These are phyloP conservation scores for Aspergillus sp. DNA, from an alignment of 2,329 filamentous ascomycete genomes.

Conservation along the genomic window DNA sequence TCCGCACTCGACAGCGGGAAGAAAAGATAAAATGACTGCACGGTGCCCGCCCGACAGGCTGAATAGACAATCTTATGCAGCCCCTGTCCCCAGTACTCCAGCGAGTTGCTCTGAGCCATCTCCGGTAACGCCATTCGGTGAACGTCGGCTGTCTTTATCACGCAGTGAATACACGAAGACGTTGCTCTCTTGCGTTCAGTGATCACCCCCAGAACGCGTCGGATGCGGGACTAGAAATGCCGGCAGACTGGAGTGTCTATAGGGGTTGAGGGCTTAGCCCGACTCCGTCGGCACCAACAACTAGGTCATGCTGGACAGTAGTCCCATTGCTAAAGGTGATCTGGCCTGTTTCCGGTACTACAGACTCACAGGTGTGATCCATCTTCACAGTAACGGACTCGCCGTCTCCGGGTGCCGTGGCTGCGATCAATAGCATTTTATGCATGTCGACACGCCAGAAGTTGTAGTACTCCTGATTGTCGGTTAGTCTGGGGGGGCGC, in stretches of 20 bases:
- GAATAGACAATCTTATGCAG: slow-evolving; percentile 43
- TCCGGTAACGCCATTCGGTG: slow-evolving; percentile 22
- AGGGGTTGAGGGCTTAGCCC: no score
- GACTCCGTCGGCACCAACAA: slow-evolving; percentile 22
- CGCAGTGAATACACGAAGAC: slow-evolving; percentile 31
- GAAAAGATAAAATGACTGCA: slow-evolving; percentile 41
- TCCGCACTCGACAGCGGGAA: slow-evolving; percentile 18
- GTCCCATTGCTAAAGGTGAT: slow-evolving; percentile 17
- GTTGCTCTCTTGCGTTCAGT: slow-evolving; percentile 32
- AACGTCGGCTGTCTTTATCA: slow-evolving; percentile 18
- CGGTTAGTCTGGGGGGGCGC: background rate
- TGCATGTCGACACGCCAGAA: slow-evolving; percentile 23
- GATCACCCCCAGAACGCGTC: slow-evolving; percentile 23
- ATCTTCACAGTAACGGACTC: slow-evolving; percentile 10
- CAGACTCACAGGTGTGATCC: background rate
- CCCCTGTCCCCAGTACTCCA: slow-evolving; percentile 32
- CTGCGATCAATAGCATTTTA: slow-evolving; percentile 17
- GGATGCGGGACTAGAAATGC: slow-evolving; percentile 13
- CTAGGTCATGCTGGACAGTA: slow-evolving; percentile 12
- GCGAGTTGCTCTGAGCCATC: slow-evolving; percentile 28
- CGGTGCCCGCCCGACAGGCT: slow-evolving; percentile 33
- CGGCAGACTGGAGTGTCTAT: no score
- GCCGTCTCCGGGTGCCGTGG: slow-evolving; percentile 17
- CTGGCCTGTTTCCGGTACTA: slow-evolving; percentile 7
- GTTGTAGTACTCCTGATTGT: slow-evolving; percentile 21